These are phyloP conservation scores for Rheum nobile DNA, from an alignment of 148 eudicot species.

Conservation along the genomic window DNA sequence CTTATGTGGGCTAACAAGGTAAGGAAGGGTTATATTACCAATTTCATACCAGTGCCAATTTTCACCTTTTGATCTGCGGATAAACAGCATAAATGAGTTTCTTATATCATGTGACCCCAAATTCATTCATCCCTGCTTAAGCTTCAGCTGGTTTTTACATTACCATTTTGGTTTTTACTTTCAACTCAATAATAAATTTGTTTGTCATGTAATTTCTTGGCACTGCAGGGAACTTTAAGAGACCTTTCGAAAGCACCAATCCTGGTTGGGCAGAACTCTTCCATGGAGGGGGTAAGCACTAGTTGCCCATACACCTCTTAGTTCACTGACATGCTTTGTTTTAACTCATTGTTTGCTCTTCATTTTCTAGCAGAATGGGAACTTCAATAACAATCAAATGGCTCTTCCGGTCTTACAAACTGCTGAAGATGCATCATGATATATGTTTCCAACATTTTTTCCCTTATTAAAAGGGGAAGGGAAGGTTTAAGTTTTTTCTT, in stretches of 20 bases:
- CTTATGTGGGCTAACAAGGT: slow-evolving; percentile 94
- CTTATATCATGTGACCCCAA: neutral
- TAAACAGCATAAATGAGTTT: neutral
- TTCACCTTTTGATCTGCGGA: neutral
- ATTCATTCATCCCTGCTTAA: neutral
- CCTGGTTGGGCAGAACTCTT: slow-evolving; percentile 24
- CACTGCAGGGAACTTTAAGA: slow-evolving; percentile 52
- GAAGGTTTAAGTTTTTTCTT: neutral
- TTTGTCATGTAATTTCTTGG: slow-evolving; percentile 3
- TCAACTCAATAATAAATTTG: too few species aligned
- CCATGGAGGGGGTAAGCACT: slow-evolving; percentile 29
- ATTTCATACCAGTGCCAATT: neutral
- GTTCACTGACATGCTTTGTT: neutral
- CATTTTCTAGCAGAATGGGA: slow-evolving; percentile 29
- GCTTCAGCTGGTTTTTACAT: neutral
- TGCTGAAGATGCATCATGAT: slow-evolving; percentile 32
- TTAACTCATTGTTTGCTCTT: neutral
- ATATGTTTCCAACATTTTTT: neutral
- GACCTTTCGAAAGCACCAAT: slow-evolving; percentile 49
- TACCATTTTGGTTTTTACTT: neutral
- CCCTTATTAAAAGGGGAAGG: neutral
- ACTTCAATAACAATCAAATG: slow-evolving; percentile 31
- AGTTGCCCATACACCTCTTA: neutral
- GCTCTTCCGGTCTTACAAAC: slow-evolving; percentile 26
- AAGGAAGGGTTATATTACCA: slow-evolving; percentile 3